Conservation (phyloP, 2,329 filamentous ascomycete species). For the Cladosporium sphaerospermum region DNA sequence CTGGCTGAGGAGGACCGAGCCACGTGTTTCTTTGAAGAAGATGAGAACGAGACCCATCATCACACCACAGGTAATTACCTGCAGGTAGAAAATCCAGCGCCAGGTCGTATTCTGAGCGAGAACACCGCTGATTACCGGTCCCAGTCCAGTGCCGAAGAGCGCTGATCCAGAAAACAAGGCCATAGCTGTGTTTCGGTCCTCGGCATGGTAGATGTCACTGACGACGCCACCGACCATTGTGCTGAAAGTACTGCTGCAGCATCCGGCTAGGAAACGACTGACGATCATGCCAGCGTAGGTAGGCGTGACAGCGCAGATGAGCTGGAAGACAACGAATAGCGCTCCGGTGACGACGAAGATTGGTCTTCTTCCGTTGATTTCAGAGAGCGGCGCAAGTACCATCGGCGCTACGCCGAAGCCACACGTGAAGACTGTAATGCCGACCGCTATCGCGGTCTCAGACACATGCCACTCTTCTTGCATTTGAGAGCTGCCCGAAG, state of each 20-base stretch:
- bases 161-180: slow-evolving; percentile 76
- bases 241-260: slow-evolving; percentile 71
- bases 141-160: slow-evolving; percentile 71
- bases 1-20: slow-evolving; percentile 68
- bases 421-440: slow-evolving; percentile 74
- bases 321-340: slow-evolving; percentile 64
- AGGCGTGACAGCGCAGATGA: slow-evolving; percentile 65
- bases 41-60: slow-evolving; percentile 59
- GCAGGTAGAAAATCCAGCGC: slow-evolving; percentile 87
- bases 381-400: slow-evolving; percentile 79
- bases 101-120: slow-evolving; percentile 63
- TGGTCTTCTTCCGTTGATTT: slow-evolving; percentile 79
- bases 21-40: slow-evolving; percentile 76
- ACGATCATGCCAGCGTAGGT: slow-evolving; percentile 68
- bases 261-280: slow-evolving; percentile 68
- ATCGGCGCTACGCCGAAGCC: slow-evolving; percentile 82
- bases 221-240: slow-evolving; percentile 92
- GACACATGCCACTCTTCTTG: slow-evolving; percentile 59
- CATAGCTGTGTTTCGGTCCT: slow-evolving; percentile 83
- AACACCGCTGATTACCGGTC: slow-evolving; percentile 65
- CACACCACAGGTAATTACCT: slow-evolving; percentile 62
- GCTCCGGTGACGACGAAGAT: slow-evolving; percentile 71
- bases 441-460: slow-evolving; percentile 59
- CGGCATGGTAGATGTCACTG: slow-evolving; percentile 73
- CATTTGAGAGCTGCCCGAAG: slow-evolving; percentile 62